Evolutionary conservation across 176 grass and related monocot species (phyloP).

Genomic region (Aegilops bicornis): DNA sequence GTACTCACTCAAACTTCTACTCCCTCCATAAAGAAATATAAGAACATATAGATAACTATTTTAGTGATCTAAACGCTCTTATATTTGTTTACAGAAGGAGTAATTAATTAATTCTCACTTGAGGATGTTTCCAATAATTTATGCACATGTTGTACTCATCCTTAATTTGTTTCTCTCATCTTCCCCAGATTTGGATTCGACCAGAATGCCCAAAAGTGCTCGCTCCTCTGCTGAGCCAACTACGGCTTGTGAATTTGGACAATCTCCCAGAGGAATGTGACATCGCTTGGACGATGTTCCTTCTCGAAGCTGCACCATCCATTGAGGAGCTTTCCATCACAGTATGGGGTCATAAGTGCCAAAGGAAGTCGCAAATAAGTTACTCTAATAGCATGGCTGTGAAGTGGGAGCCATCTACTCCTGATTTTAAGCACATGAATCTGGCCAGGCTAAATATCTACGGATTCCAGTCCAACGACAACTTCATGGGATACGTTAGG

Average conservation of each 20-base stretch:
- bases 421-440: background rate
- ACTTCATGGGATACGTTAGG: background rate
- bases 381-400: background rate
- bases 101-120: background rate
- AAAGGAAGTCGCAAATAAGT: background rate
- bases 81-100: no score
- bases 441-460: background rate
- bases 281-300: background rate
- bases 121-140: background rate
- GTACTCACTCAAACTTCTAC: background rate
- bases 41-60: no score
- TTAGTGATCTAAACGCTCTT: no score
- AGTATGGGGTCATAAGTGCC: background rate
- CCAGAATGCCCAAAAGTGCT: background rate
- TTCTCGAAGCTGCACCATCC: slow-evolving; percentile 5
- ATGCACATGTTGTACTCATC: background rate
- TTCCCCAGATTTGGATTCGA: background rate
- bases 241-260: background rate
- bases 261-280: background rate
- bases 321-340: background rate
- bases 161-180: background rate
- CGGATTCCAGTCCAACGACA: background rate
- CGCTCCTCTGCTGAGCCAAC: background rate
- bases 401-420: background rate
- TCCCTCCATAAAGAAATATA: no score